Evolutionary conservation across 306 rosid genomes (phyloP), one percentile per base, ranked within the genome.

Genomic region (Gastrolobium villosum): DNA sequence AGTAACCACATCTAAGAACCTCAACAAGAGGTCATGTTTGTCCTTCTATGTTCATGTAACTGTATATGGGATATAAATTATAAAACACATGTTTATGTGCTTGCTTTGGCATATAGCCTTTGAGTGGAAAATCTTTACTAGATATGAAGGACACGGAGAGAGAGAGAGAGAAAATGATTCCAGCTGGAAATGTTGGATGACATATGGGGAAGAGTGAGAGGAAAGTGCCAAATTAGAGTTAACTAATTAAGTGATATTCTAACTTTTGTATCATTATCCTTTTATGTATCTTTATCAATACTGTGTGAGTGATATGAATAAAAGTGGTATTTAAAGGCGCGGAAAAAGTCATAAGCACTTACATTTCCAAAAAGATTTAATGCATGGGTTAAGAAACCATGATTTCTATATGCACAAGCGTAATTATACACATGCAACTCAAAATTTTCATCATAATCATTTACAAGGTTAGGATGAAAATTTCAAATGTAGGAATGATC

Each of bases 221-320:
- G 74, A 76, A 80, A 65, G 72, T 70, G 79, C 30, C 59, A 44
- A 71, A n/a, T n/a, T n/a, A 20, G 55, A 75, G 55, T 53, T 76
- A 10, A 20, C 26, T 20, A 20, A 20, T 20, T 57, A 30, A 50
- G 72, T 72, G 70, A 57, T 41, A 63, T 76, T 36, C 31, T 11
- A 32, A 26, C 75, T 84, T 70, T 75, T 30, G 52, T 70, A 75
- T 63, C 39, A 31, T 10, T n/a, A 28, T 56, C 80, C 46, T 81
- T 65, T 74, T 32, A 66, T 76, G 68, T 56, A 37, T 76, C 64
- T 72, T 84, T 76, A 63, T 71, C 63, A 37, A 65, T 68, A 41
- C 77, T 48, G 30, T 34, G 40, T 39, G 73, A 68, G 40, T 39
- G 73, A 68, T 39, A 35, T 46, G 49, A 59, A 64, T 76, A 69